Conservation (phyloP, 169 alveolate species). For the Plasmodium gaboni region DNA sequence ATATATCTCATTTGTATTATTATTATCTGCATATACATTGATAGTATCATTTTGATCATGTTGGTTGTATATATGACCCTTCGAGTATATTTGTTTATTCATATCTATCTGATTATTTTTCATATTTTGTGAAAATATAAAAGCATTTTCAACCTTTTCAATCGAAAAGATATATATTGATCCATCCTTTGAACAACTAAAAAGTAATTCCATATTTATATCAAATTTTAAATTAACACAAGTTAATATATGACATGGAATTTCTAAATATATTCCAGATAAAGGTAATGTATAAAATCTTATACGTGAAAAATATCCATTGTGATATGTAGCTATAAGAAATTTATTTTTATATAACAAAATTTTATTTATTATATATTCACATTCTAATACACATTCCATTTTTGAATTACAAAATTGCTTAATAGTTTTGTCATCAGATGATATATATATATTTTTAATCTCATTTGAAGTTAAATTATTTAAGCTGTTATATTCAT, state of each 20-base stretch:
- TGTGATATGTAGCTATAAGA: constrained; percentile 46
- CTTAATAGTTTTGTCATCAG: constrained; percentile 72
- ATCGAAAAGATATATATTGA: constrained; percentile 61
- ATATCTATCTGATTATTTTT: not conserved
- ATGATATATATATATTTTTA: constrained; percentile 51
- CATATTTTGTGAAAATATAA: not conserved
- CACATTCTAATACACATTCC: constrained; percentile 62
- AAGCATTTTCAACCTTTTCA: constrained; percentile 25
- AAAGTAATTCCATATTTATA: constrained; percentile 23
- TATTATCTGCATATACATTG: not conserved
- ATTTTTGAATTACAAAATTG: constrained; percentile 59
- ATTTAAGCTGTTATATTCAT: constrained; percentile 35
- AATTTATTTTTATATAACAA: constrained; percentile 67
- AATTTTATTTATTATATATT: constrained; percentile 42
- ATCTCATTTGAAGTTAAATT: constrained; percentile 34
- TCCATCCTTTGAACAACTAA: constrained; percentile 74
- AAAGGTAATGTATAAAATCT: constrained; percentile 62
- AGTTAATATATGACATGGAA: constrained; percentile 57
- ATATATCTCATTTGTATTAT: not conserved
- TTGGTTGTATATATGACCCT: not conserved
- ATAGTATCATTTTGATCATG: not conserved
- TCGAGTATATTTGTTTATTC: not conserved
- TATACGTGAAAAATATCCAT: constrained; percentile 66
- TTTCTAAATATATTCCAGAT: constrained; percentile 65
- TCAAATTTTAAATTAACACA: constrained; percentile 73